Evolutionary conservation across 768 basidiomycete species (phyloP).

Genomic region (Cyclocybe cylindracea): DNA sequence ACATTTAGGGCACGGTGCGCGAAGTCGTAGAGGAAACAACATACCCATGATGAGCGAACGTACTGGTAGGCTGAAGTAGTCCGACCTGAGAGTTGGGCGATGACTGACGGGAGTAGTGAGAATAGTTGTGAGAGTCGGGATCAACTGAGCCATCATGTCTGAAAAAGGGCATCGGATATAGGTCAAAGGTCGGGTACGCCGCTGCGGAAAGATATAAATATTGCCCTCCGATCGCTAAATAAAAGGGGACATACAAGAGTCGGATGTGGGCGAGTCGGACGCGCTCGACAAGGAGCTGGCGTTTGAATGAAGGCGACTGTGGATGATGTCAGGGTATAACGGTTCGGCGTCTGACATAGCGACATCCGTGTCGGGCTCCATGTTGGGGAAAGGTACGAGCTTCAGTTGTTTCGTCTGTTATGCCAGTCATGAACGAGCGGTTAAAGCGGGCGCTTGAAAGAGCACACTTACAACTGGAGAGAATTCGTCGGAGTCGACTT

Average conservation of each 20-base stretch:
- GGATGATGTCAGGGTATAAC: slow-evolving; percentile 51
- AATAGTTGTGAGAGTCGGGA: slow-evolving; percentile 44
- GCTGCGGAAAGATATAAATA: slow-evolving; percentile 25
- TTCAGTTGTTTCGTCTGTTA: slow-evolving; percentile 71
- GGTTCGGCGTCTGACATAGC: slow-evolving; percentile 73
- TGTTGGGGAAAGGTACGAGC: slow-evolving; percentile 74
- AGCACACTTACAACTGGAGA: slow-evolving; percentile 44
- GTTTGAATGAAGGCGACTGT: slow-evolving; percentile 65
- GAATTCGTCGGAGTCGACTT: slow-evolving; percentile 55
- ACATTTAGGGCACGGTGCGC: slow-evolving; percentile 6
- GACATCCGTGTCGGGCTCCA: slow-evolving; percentile 62
- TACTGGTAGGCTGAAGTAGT: slow-evolving; percentile 64
- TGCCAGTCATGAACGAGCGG: slow-evolving; percentile 19
- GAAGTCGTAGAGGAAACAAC: slow-evolving; percentile 13
- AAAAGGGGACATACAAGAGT: slow-evolving; percentile 46
- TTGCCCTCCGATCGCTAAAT: background rate
- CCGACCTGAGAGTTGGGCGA: slow-evolving; percentile 50
- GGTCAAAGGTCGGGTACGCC: slow-evolving; percentile 63
- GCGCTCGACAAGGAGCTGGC: slow-evolving; percentile 59
- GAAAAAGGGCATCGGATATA: slow-evolving; percentile 58
- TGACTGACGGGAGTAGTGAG: slow-evolving; percentile 41
- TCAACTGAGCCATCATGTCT: slow-evolving; percentile 48
- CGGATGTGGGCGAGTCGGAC: slow-evolving; percentile 45
- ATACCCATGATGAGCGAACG: slow-evolving; percentile 74
- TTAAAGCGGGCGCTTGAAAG: slow-evolving; percentile 16